Evolutionary conservation across 1,284 basidiomycete genomes (phyloP).

Genomic region (Heterobasidion annosum): DNA sequence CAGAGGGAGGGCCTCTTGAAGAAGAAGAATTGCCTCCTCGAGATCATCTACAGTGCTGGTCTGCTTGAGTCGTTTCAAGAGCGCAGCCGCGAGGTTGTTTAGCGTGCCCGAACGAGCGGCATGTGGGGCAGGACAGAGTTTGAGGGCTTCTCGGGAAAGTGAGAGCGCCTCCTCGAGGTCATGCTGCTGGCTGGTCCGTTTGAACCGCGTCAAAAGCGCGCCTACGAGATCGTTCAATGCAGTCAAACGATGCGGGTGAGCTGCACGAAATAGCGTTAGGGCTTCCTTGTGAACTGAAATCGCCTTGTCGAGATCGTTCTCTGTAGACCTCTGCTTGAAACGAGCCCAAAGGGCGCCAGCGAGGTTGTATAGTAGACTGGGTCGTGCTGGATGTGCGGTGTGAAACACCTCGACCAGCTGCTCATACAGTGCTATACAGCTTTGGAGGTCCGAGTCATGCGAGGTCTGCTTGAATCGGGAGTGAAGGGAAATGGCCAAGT

Average conservation of each 20-base stretch:
- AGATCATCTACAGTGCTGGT: neutral
- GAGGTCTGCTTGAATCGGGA: no score
- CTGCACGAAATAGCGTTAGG: no score
- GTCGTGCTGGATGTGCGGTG: no score
- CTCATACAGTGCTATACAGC: no score
- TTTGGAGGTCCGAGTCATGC: no score
- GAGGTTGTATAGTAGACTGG: no score
- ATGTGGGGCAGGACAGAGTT: neutral
- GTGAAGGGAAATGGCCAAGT: no score
- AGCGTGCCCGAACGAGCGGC: neutral
- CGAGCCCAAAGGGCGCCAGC: no score
- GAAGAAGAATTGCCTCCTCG: neutral
- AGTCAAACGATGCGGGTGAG: no score
- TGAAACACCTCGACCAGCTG: neutral
- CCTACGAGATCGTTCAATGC: neutral
- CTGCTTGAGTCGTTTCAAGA: neutral
- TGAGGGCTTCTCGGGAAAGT: neutral
- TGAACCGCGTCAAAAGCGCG: neutral
- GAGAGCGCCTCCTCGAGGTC: neutral
- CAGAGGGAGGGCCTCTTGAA: neutral
- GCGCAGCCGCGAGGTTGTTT: neutral
- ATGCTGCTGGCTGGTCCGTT: neutral
- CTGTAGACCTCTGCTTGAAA: no score
- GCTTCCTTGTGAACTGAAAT: no score
- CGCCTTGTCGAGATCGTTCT: no score